Evolutionary conservation across 1,284 basidiomycete genomes (phyloP).

Genomic region (Boletus semigastroideus): DNA sequence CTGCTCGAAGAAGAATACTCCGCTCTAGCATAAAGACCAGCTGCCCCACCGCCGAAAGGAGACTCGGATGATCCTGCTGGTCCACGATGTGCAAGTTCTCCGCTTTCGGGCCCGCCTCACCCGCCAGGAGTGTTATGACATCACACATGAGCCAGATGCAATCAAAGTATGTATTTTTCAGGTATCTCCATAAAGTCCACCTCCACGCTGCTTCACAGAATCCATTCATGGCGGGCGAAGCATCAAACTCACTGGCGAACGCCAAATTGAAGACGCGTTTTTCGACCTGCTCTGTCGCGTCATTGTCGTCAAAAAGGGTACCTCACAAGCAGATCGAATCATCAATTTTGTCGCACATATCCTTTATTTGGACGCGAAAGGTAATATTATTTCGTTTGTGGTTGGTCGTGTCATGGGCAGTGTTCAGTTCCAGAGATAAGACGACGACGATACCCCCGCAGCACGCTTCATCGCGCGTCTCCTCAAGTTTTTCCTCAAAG

Average conservation of each 20-base stretch:
- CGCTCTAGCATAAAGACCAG: too few relatives aligned
- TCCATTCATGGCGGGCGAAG: constrained; percentile 48
- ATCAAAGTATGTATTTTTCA: too few relatives aligned
- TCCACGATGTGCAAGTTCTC: too few relatives aligned
- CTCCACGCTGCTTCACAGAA: constrained; percentile 64
- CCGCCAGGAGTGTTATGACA: too few relatives aligned
- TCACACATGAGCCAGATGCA: too few relatives aligned
- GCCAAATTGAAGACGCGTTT: constrained; percentile 75
- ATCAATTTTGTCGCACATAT: constrained; percentile 87
- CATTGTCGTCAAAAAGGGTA: constrained; percentile 83
- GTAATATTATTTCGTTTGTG: constrained; percentile 40
- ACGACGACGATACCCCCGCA: constrained; percentile 70
- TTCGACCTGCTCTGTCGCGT: constrained; percentile 72
- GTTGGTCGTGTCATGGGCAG: not conserved
- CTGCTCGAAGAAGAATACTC: too few relatives aligned
- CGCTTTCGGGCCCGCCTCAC: too few relatives aligned
- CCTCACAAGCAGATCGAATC: constrained; percentile 74
- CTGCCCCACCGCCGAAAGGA: too few relatives aligned
- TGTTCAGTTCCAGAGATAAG: constrained; percentile 38
- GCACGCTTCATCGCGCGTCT: constrained; percentile 72
- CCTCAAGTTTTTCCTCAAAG: constrained; percentile 76
- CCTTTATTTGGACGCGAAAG: constrained; percentile 76
- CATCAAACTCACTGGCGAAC: constrained; percentile 74
- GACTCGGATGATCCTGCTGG: too few relatives aligned
- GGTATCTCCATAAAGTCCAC: constrained; percentile 87